phyloP scores from a whole-genome alignment of 1,284 basidiomycete genomes.

The Microbotryum silenes-acaulis region DNA sequence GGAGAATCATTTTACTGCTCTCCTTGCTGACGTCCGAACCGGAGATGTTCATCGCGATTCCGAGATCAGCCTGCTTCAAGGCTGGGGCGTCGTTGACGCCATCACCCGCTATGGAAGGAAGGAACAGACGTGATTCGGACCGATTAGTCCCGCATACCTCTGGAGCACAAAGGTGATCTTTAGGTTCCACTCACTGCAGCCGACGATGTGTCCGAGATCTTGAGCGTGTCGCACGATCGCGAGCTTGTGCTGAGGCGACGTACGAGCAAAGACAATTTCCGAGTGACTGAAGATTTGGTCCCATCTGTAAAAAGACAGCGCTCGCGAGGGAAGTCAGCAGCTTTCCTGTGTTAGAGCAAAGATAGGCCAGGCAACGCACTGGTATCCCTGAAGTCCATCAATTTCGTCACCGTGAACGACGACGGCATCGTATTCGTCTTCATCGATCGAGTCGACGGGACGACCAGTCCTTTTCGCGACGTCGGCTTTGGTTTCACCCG shows the following conservation, averaged over 20 bases:
- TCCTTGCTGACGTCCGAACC: constrained; percentile 63
- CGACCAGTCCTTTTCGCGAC: constrained; percentile 52
- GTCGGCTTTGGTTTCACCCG: constrained; percentile 54
- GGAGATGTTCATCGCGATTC: constrained; percentile 63
- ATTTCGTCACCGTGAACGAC: constrained; percentile 57
- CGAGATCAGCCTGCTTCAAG: constrained; percentile 53
- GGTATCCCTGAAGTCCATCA: too few relatives aligned
- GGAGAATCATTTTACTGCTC: constrained; percentile 60
- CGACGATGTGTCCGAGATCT: constrained; percentile 60
- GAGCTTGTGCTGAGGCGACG: constrained; percentile 62
- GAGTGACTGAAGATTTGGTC: constrained; percentile 54
- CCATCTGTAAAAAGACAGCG: not conserved
- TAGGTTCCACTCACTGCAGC: constrained; percentile 41
- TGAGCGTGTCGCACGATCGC: constrained; percentile 65
- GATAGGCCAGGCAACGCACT: not conserved
- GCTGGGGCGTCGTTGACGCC: constrained; percentile 56
- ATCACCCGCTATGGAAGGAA: constrained; percentile 43
- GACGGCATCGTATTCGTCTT: constrained; percentile 57
- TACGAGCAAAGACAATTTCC: constrained; percentile 63
- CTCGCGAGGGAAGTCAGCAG: constrained; percentile 37
- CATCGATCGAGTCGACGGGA: constrained; percentile 54
- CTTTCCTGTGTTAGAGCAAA: constrained; percentile 47
- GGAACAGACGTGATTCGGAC: too few relatives aligned
- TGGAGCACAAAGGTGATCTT: too few relatives aligned
- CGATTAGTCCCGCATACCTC: too few relatives aligned